phyloP scores from a whole-genome alignment of 495 filamentous ascomycete species.

The Tuber indicum region DNA sequence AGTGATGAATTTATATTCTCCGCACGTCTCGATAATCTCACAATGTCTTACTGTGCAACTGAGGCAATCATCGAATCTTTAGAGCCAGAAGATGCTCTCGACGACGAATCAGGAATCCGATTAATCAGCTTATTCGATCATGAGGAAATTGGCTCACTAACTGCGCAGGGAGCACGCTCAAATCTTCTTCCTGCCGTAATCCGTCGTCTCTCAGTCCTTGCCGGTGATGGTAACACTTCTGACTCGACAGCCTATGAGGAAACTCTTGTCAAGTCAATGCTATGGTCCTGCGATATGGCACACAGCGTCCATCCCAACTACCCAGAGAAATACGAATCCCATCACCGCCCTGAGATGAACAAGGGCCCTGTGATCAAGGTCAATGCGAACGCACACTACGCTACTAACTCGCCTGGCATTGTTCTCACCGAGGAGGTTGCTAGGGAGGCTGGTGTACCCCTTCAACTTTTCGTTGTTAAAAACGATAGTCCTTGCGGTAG shows the following conservation, averaged over 20 bases:
- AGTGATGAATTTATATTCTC: conserved; percentile 94
- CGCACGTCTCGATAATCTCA: conserved; percentile 83
- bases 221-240: conserved; percentile 51
- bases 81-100: conserved; percentile 54
- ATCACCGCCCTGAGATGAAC: conserved; percentile 91
- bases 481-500: conserved; percentile 92
- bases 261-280: conserved; percentile 82
- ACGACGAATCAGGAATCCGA: conserved; percentile 73
- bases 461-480: conserved; percentile 92
- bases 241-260: conserved; percentile 82
- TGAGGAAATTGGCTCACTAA: conserved; percentile 89
- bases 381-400: conserved; percentile 94
- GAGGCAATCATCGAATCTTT: conserved; percentile 75
- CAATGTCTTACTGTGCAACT: conserved; percentile 86
- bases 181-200: conserved; percentile 85
- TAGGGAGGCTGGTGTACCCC: conserved; percentile 62
- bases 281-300: conserved; percentile 96
- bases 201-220: conserved; percentile 75
- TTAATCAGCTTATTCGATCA: conserved; percentile 92
- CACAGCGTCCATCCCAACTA: conserved; percentile 95
- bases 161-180: conserved; percentile 87
- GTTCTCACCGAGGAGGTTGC: conserved; percentile 85
- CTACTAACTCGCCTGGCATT: conserved; percentile 91
- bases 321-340: conserved; percentile 76
- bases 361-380: conserved; percentile 93